Evolutionary conservation across 2,329 filamentous ascomycete genomes (phyloP).

Genomic region (Dactylellina haptotyla): DNA sequence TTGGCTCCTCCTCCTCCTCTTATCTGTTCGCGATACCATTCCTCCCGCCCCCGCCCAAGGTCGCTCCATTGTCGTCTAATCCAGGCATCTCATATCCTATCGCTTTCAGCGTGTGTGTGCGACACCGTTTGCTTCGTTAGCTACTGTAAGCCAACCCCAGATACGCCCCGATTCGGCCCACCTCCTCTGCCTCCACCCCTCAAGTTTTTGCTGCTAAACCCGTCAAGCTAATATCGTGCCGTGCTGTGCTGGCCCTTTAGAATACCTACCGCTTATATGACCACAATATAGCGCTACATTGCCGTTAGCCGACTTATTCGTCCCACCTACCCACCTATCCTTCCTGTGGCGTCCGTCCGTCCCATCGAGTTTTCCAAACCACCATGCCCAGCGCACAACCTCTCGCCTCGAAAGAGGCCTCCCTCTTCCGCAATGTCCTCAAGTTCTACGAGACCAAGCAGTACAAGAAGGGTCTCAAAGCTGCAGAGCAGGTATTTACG

Average conservation of each 20-base stretch:
- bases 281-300: conserved; percentile 36
- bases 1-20: background rate
- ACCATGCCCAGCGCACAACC: conserved; percentile 48
- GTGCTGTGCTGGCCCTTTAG: background rate
- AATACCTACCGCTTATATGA: conserved; percentile 46
- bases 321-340: conserved; percentile 3
- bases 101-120: background rate
- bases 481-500: conserved; percentile 73
- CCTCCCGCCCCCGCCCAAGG: conserved; percentile 4
- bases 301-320: conserved; percentile 13
- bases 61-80: conserved; percentile 12
- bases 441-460: conserved; percentile 98
- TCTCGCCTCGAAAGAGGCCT: conserved; percentile 79
- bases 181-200: background rate
- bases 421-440: conserved; percentile 93
- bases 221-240: background rate
- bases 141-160: background rate
- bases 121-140: too few relatives aligned
- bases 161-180: background rate
- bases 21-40: too few relatives aligned
- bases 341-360: conserved; percentile 2
- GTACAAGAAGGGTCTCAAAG: conserved; percentile 96
- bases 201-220: background rate
- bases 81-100: background rate
- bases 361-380: background rate